Percentiles rank a stretch among this genome's conserved stretches.
These are phyloP conservation scores for Nicotiana obtusifolia DNA, from an alignment of 257 asterid species.

Conservation along the genomic window DNA sequence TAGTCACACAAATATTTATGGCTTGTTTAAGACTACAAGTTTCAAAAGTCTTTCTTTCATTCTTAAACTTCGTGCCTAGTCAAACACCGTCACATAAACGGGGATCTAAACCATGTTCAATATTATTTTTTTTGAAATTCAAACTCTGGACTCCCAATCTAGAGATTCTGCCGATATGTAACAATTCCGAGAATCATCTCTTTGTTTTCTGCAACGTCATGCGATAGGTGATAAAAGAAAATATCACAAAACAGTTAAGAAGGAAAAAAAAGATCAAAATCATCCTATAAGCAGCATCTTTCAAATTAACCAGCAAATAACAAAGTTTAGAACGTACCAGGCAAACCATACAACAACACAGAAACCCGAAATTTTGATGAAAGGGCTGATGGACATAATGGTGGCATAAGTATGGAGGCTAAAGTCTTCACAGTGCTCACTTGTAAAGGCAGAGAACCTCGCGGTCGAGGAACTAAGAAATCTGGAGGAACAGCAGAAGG, in stretches of 20 bases:
- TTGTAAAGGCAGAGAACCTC: conserved; percentile 52
- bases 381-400: conserved; percentile 74
- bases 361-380: conserved; percentile 85
- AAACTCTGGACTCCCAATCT: background rate
- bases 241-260: background rate
- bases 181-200: background rate
- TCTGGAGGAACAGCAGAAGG: conserved; percentile 79
- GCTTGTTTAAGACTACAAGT: too few species aligned
- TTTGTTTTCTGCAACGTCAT: background rate
- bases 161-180: background rate
- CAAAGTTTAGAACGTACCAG: conserved; percentile 47
- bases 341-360: conserved; percentile 64
- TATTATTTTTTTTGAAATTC: background rate
- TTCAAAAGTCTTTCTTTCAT: too few species aligned
- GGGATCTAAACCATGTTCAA: background rate
- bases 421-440: conserved; percentile 47
- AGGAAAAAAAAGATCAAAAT: background rate
- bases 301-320: background rate
- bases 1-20: too few species aligned
- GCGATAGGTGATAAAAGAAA: background rate
- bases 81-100: too few species aligned
- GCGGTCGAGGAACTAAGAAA: conserved; percentile 42
- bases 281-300: background rate
- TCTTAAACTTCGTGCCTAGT: too few species aligned
- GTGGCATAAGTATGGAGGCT: conserved; percentile 80